phyloP scores from a whole-genome alignment of 352 stramenopile species.

The Phytophthora rubi region DNA sequence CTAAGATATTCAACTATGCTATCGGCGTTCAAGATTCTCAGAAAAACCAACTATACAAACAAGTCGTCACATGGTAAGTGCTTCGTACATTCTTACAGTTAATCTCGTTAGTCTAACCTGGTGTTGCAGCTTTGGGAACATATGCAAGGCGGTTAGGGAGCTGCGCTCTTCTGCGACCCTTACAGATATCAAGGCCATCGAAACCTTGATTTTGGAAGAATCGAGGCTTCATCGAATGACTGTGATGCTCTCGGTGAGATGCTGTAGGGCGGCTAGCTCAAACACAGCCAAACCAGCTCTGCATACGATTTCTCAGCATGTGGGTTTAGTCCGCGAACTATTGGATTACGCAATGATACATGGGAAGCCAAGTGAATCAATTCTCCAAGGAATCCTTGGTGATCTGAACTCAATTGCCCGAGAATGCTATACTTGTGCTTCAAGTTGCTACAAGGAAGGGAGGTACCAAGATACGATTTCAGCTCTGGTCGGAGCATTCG shows the following conservation, averaged over 20 bases:
- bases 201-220: conserved; percentile 50
- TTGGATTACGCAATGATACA: conserved; percentile 50
- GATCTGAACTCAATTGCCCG: conserved; percentile 70
- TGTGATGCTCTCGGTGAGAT: conserved; percentile 38
- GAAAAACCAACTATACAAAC: conserved; percentile 35
- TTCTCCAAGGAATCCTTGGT: conserved; percentile 47
- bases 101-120: conserved; percentile 25
- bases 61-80: conserved; percentile 51
- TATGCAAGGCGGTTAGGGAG: conserved; percentile 31
- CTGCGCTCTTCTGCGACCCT: conserved; percentile 20
- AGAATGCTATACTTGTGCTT: conserved; percentile 67
- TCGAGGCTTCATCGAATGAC: conserved; percentile 53
- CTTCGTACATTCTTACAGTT: neutral
- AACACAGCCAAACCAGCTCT: conserved; percentile 7
- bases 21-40: conserved; percentile 30
- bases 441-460: conserved; percentile 55
- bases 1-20: conserved; percentile 52
- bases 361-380: conserved; percentile 24
- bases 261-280: conserved; percentile 7
- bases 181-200: conserved; percentile 23
- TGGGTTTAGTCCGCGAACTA: conserved; percentile 38
- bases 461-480: conserved; percentile 48
- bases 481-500: conserved; percentile 53
- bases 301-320: conserved; percentile 32
- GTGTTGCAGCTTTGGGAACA: conserved; percentile 37